phyloP scores from a whole-genome alignment of 257 asterid species.

The Fraxinus anomala region DNA sequence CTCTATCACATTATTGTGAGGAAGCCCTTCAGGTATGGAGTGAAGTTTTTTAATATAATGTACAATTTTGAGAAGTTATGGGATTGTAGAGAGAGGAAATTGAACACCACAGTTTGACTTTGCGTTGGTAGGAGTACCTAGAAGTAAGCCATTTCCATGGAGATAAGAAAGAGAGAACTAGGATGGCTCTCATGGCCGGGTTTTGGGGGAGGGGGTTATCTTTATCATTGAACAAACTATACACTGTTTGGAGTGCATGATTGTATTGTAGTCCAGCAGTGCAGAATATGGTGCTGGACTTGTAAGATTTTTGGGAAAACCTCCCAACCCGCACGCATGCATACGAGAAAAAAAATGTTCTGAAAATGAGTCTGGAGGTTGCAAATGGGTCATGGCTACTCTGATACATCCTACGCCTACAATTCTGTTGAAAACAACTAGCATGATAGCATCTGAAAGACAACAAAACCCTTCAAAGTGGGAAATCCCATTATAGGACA shows the following conservation, averaged over 20 bases:
- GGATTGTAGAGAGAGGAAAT: slow-evolving; percentile 11
- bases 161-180: neutral
- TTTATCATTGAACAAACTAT: too few species aligned
- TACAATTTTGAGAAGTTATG: slow-evolving; percentile 6
- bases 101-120: slow-evolving; percentile 2
- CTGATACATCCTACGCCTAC: too few species aligned
- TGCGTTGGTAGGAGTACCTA: neutral
- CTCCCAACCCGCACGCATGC: too few species aligned
- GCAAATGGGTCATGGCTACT: too few species aligned
- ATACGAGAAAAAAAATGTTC: too few species aligned
- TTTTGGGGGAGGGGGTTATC: too few species aligned
- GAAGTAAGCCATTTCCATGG: neutral
- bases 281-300: too few species aligned
- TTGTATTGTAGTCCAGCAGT: too few species aligned
- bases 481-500: neutral
- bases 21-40: slow-evolving; percentile 82
- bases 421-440: neutral
- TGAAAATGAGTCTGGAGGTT: too few species aligned
- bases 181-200: neutral
- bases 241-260: too few species aligned
- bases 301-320: too few species aligned
- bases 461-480: neutral
- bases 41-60: neutral
- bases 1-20: slow-evolving; percentile 90
- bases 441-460: neutral